These are phyloP conservation scores for Fusarium subtropicale DNA, from an alignment of 2,329 filamentous ascomycete genomes.

Conservation along the genomic window DNA sequence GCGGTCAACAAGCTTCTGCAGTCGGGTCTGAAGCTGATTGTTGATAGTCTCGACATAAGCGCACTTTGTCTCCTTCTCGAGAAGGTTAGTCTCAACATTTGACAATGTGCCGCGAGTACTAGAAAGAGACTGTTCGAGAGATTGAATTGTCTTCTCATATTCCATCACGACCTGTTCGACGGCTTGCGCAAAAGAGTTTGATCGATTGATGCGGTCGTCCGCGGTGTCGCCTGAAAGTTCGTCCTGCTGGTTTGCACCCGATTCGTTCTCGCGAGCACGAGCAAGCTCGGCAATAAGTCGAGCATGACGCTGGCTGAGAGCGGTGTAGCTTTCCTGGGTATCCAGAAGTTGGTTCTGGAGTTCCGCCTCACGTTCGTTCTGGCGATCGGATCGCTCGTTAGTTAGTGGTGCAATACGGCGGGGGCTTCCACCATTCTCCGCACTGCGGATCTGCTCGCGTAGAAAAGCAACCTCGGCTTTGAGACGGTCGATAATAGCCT, in stretches of 20 bases:
- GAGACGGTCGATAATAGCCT: conserved; percentile 90
- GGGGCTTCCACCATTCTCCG: conserved; percentile 67
- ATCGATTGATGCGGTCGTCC: conserved; percentile 89
- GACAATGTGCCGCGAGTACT: conserved; percentile 87
- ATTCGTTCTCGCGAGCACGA: conserved; percentile 79
- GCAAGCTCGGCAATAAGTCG: conserved; percentile 94
- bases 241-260: conserved; percentile 69
- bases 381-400: conserved; percentile 80
- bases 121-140: conserved; percentile 88
- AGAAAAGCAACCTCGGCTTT: conserved; percentile 95
- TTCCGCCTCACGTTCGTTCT: conserved; percentile 86
- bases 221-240: conserved; percentile 77
- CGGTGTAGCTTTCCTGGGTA: conserved; percentile 92
- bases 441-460: conserved; percentile 91
- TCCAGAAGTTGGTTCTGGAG: conserved; percentile 95
- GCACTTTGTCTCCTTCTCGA: conserved; percentile 94
- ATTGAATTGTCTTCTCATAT: conserved; percentile 98
- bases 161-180: conserved; percentile 97
- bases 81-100: conserved; percentile 82
- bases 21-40: conserved; percentile 83
- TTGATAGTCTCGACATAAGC: conserved; percentile 95
- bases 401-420: conserved; percentile 64
- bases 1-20: conserved; percentile 94
- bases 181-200: conserved; percentile 94
- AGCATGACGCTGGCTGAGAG: conserved; percentile 92